Evolutionary conservation across 1,284 basidiomycete genomes (phyloP).

Genomic region (Lentinula novae-zelandiae): DNA sequence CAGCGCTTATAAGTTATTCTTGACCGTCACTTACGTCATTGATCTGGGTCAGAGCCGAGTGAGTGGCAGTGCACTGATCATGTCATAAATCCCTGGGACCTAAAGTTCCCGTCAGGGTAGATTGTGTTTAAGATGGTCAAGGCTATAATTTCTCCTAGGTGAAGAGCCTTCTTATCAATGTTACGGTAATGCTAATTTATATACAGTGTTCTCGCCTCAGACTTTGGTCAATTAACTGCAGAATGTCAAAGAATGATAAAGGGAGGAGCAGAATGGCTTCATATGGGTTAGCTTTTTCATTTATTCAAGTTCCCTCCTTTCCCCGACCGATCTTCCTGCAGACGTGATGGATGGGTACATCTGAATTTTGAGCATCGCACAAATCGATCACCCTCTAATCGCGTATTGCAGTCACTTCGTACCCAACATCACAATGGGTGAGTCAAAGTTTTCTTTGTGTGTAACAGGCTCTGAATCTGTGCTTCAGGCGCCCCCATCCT

Average conservation of each 20-base stretch:
- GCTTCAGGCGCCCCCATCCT: constrained; percentile 83
- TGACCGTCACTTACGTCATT: background rate
- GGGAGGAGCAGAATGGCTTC: constrained; percentile 91
- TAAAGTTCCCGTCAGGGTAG: background rate
- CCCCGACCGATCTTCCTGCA: constrained; percentile 28
- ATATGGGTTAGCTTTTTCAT: constrained; percentile 72
- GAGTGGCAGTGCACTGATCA: background rate
- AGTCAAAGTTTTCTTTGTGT: constrained; percentile 17
- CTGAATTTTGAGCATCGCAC: background rate
- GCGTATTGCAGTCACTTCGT: constrained; percentile 81
- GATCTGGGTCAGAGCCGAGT: background rate
- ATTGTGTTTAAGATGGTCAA: constrained; percentile 1
- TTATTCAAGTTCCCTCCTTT: constrained; percentile 7
- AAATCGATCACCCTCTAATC: constrained; percentile 17
- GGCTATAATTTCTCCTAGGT: constrained; percentile 5
- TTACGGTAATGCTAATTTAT: no score
- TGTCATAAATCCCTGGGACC: no score
- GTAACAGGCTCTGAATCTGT: constrained; percentile 13
- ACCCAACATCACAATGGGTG: constrained; percentile 96
- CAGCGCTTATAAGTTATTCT: background rate
- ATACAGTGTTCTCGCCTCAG: constrained; percentile 75
- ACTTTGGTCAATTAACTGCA: constrained; percentile 87
- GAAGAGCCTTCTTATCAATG: background rate
- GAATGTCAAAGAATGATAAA: constrained; percentile 94
- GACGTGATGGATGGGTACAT: constrained; percentile 94